Evolutionary conservation across 805 yeast species (phyloP), one percentile per base, ranked within the genome.

Genomic region (Schwanniomyces pseudopolymorphus): DNA sequence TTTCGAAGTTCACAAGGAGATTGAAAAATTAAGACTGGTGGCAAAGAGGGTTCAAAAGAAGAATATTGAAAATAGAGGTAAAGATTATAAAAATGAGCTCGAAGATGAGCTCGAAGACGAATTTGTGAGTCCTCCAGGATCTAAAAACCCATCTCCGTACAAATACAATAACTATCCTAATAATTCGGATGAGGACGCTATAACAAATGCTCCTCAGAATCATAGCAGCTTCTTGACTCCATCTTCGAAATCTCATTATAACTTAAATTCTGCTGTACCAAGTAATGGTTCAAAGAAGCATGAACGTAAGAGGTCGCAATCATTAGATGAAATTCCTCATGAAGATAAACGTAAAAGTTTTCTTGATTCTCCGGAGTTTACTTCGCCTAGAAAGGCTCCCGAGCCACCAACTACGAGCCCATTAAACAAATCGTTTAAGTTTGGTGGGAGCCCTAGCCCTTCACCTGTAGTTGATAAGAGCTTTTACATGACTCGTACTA

Each of bases 1-100:
- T 52, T 94, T 90, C 66, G 97, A 91, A 63, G 81, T 94, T 40
- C 84, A 82, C 66, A 90, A 89, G 60, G 96, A 89, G 61, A 92
- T 94, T 56, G 96, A 89, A 62, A 79, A 82, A 31, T 69, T 86
- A 56, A 75, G 74, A 48, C 59, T 63, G 45, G 54, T 48, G 21
- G 28, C 50, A 11, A 48, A 55, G 20, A 49, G 56, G 42, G 40
- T 51, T 25, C 55, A 64, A 41, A 63, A 64, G 47, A 68, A 69
- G 46, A 61, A 70, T 33, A 19, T 20, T 11, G 16, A 16, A 7
- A 74, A 75, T 1, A 60, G 67, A 51, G 64, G 64, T 37, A 40
- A 58, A 17, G 52, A 50, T 22, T 16, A 19, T 24, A 41, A 37
- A 10, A 8, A 19, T 22, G 35, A n/a, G 5, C 28, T 20, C 2